Percentiles rank a stretch among this genome's conserved stretches.
Conservation (phyloP, 306 rosid species). For the Cicer judaicum region DNA sequence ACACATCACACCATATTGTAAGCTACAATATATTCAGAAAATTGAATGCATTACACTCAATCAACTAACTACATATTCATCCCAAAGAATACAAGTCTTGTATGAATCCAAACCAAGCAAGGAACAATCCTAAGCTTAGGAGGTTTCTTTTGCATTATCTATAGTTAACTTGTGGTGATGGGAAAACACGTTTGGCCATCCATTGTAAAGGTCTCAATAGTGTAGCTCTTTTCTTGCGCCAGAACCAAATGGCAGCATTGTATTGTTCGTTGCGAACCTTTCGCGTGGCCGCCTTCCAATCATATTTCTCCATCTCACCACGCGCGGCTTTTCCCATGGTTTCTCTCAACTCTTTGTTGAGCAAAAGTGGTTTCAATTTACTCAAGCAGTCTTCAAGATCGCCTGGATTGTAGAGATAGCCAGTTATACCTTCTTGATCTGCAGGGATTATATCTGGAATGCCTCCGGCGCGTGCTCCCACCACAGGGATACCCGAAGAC, state of each 20-base stretch:
- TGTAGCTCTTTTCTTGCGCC: conserved; percentile 87
- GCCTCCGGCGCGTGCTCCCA: conserved; percentile 95
- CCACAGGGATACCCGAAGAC: conserved; percentile 97
- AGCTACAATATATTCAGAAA: conserved; percentile 52
- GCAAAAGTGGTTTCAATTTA: conserved; percentile 75
- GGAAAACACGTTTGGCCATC: conserved; percentile 69
- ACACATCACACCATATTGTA: conserved; percentile 30
- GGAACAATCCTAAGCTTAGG: conserved; percentile 36
- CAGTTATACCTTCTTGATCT: conserved; percentile 83
- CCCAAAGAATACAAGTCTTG: conserved; percentile 36
- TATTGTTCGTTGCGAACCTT: conserved; percentile 84
- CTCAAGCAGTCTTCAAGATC: conserved; percentile 87
- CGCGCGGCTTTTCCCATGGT: conserved; percentile 84
- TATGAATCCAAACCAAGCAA: conserved; percentile 42
- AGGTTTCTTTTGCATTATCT: conserved; percentile 50
- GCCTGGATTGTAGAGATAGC: conserved; percentile 71
- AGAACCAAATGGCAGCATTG: conserved; percentile 95
- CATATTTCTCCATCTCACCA: conserved; percentile 83
- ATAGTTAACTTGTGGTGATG: conserved; percentile 63
- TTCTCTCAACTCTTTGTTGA: conserved; percentile 69
- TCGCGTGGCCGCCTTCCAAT: conserved; percentile 92
- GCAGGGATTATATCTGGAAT: conserved; percentile 89
- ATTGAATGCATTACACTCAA: conserved; percentile 51
- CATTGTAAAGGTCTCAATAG: conserved; percentile 78
- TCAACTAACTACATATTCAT: conserved; percentile 46